Base-by-base conservation (phyloP, 208 protist genomes). In the Leishmania lainsoni region DNA sequence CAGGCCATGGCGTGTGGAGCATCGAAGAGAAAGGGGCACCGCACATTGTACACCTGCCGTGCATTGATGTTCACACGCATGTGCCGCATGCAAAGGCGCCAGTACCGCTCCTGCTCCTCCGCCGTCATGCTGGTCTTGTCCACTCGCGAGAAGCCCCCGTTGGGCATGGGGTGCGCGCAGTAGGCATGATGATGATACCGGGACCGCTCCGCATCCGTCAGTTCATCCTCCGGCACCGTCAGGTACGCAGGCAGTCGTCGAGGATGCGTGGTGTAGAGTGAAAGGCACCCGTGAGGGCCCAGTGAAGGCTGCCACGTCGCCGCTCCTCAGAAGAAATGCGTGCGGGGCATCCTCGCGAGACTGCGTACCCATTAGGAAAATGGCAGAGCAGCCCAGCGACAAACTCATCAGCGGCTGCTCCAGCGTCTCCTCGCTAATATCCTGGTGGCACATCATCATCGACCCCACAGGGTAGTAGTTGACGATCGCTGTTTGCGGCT, bases 361-460 rank as follows among this genome's bases (percentile, higher is more conserved):
- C 26, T 86, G 52, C 16, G 89, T 93, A 42, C 95, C 95, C 90
- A 98, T 95, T 29, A 98, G 77, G 72, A 98, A 98, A 12, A 98
- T 85, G 14, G 89, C 86, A 0, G 92, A 95, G 88, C 92, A 93
- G 32, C 95, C 95, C 6, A 98, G 85, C 10, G 91, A 95, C 42
- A 95, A 59, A 68, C 89, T 94, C 51, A 98, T 80, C 16, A 98
- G 81, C 48, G 95, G 95, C 78, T 95, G 91, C 51, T 91, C 75
- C 45, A 97, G 72, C 68, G 78, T 78, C 71, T 93, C 89, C 80
- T 98, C 95, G 81, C 93, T 97, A n/a, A 94, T 76, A 75, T 98
- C 95, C 76, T 96, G 93, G 76, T 98, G 95, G 72, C 88, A 93
- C 95, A 98, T 98, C 91, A 98, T 94, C 88, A 91, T 96, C 39